Conservation (phyloP, 441 rosid species). For the Gossypium schwendimanii region DNA sequence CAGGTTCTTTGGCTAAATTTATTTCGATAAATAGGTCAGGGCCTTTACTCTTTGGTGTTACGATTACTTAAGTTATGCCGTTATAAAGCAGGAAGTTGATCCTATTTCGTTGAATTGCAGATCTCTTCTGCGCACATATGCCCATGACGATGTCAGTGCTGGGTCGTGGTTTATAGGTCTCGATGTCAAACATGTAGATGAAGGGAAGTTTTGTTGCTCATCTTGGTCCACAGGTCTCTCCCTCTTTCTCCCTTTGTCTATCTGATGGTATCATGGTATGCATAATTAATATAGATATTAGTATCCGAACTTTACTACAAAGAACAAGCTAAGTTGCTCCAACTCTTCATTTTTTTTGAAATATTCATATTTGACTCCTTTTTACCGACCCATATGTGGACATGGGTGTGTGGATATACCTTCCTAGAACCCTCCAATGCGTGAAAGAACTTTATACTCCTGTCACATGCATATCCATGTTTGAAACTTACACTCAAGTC, state of each 20-base stretch:
- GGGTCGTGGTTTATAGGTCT: constrained; percentile 97
- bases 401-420: background rate
- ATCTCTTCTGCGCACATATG: constrained; percentile 66
- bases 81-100: constrained; percentile 3
- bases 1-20: constrained; percentile 70
- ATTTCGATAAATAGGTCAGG: constrained; percentile 75
- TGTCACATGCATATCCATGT: background rate
- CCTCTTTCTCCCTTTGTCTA: background rate
- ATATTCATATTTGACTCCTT: background rate
- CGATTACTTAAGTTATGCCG: background rate
- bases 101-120: constrained; percentile 33
- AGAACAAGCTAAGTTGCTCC: background rate
- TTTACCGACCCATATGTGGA: background rate
- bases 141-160: constrained; percentile 80
- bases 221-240: constrained; percentile 84
- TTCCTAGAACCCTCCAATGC: background rate
- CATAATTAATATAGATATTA: background rate
- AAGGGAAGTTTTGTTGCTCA: constrained; percentile 85
- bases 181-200: constrained; percentile 69
- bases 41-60: constrained; percentile 3
- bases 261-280: background rate
- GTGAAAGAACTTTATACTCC: background rate
- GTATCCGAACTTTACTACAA: background rate
- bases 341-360: background rate
- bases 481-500: background rate